Percentiles rank a stretch among this genome's conserved stretches.
Conservation (phyloP, 2,329 filamentous ascomycete genomes). For the Rhynchosporium secalis region DNA sequence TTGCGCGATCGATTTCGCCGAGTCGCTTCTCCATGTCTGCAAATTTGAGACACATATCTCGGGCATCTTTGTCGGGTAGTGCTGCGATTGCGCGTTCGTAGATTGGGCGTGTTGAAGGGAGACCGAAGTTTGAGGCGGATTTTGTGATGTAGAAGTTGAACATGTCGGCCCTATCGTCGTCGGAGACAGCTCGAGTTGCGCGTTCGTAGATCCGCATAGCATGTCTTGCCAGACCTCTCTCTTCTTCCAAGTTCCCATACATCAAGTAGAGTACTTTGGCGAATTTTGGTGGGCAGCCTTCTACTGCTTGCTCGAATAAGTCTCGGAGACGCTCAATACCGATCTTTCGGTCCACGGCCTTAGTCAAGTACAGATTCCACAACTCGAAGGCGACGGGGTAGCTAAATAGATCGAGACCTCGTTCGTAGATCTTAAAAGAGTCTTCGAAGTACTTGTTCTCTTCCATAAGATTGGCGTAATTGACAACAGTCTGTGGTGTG, state of each 20-base stretch:
- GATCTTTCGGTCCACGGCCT: slow-evolving; percentile 94
- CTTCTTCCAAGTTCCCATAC: slow-evolving; percentile 97
- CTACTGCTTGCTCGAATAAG: slow-evolving; percentile 94
- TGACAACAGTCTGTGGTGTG: slow-evolving; percentile 96
- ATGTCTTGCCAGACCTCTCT: slow-evolving; percentile 88
- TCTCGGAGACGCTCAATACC: slow-evolving; percentile 91
- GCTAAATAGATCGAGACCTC: slow-evolving; percentile 95
- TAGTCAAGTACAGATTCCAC: slow-evolving; percentile 97
- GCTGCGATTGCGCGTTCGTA: slow-evolving; percentile 95
- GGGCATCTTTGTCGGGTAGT: slow-evolving; percentile 89
- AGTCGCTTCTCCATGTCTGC: slow-evolving; percentile 92
- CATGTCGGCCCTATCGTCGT: slow-evolving; percentile 95
- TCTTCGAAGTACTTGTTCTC: slow-evolving; percentile 96
- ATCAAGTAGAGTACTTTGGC: slow-evolving; percentile 95
- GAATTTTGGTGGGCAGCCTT: slow-evolving; percentile 92
- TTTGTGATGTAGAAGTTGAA: slow-evolving; percentile 99
- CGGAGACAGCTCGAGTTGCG: slow-evolving; percentile 88
- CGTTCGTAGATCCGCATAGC: slow-evolving; percentile 99
- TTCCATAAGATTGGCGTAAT: slow-evolving; percentile 93
- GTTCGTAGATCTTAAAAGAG: slow-evolving; percentile 96
- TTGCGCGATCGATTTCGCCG: slow-evolving; percentile 90
- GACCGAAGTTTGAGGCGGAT: slow-evolving; percentile 94
- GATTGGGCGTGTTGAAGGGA: slow-evolving; percentile 90
- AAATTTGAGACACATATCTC: slow-evolving; percentile 98
- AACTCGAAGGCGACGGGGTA: slow-evolving; percentile 98